Evolutionary conservation across 305 asterid genomes (phyloP), one percentile per base, ranked within the genome.

Genomic region (Fraxinus paxiana): DNA sequence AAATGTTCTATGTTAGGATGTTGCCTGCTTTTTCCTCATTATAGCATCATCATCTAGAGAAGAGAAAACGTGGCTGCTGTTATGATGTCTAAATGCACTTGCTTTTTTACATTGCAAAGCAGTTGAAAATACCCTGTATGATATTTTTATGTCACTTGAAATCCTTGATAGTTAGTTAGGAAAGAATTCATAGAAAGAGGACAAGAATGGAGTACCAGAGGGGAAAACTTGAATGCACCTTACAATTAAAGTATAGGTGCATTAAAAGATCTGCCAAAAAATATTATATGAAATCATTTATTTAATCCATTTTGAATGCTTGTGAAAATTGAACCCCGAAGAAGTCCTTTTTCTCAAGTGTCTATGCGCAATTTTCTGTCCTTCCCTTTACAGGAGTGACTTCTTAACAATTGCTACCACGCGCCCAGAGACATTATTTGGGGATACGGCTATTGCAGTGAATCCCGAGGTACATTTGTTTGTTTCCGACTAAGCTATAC

Each of bases 381-480:
- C 75, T 84, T 82, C 63, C 51, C 76, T 41, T 83, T 76, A 83
- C 85, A 96, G 99, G 94, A 86, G 87, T 86, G 99, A 96, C 84
- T 96, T 37, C 88, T 85, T 96, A 82, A 92, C 97, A 73, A 92
- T 96, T 87, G 98, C 99, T 83, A 96, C 99, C 71, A 94, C 99
- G 0, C 93, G 99, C 75, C 99, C 99, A 5, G 99, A 96, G 90
- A 96, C 99, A 81, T 93, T 96, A 86, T 96, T 96, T 81, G 99
- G 98, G 84, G 99, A 96, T 87, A 91, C 97, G 30, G 99, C 99
- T 31, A 78, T 96, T 77, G 99, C 99, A 7, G 98, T 96, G 82
- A 86, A 96, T 90, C 99, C 99, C 59, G 76, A 85, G 96, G 99
- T 96, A 89, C 81, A 81, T 77, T 77, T 51, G 51, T 78, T 61